Conservation (phyloP, 345 rosid genomes). For the Populus pruinosa region DNA sequence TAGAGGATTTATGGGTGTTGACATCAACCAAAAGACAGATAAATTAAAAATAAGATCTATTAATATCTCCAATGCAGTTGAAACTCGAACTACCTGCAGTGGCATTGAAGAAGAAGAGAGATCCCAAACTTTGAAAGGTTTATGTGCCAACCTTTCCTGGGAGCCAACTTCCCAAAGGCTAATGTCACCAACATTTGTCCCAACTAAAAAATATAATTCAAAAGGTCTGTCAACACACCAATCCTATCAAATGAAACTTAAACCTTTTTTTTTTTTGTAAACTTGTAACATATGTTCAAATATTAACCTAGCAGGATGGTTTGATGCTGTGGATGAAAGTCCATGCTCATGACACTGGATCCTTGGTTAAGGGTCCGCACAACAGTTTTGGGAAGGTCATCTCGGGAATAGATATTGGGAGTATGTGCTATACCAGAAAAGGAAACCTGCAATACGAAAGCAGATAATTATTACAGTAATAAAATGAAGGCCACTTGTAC, state of each 20-base stretch:
- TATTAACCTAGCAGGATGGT: conserved; percentile 39
- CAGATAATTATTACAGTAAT: background rate
- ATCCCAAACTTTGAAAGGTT: conserved; percentile 50
- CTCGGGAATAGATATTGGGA: conserved; percentile 49
- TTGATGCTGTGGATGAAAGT: conserved; percentile 51
- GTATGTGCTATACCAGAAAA: conserved; percentile 47
- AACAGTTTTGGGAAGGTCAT: conserved; percentile 40
- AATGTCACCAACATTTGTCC: conserved; percentile 47
- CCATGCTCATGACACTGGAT: conserved; percentile 53
- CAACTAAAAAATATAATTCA: conserved; percentile 29
- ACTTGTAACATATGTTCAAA: background rate
- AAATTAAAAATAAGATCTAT: background rate
- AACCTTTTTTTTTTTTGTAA: background rate
- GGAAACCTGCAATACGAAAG: conserved; percentile 29
- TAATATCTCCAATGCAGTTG: background rate
- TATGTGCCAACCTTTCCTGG: conserved; percentile 38
- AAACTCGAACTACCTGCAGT: conserved; percentile 34
- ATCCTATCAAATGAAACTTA: background rate
- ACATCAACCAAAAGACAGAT: conserved; percentile 1
- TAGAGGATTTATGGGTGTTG: background rate
- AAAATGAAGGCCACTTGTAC: background rate
- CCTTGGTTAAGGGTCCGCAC: conserved; percentile 39
- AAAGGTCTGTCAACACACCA: background rate
- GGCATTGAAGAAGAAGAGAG: conserved; percentile 29
- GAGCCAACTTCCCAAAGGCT: conserved; percentile 46